phyloP scores from a whole-genome alignment of 371 early-diverging fungal genomes.

The Lichtheimia ramosa region DNA sequence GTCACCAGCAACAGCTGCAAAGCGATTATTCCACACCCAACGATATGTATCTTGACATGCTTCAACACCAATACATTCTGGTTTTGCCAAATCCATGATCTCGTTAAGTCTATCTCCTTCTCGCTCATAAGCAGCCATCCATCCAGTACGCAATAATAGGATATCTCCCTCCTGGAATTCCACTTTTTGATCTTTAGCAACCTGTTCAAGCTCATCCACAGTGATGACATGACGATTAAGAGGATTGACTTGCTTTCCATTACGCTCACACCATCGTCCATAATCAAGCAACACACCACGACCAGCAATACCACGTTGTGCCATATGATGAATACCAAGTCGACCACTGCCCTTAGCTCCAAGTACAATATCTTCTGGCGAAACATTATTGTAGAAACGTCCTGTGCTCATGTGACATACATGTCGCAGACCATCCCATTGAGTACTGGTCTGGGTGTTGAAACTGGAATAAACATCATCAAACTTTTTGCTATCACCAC shows the following conservation, averaged over 20 bases:
- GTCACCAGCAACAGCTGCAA: slow-evolving; percentile 43
- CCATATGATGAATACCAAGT: slow-evolving; percentile 44
- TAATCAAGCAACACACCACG: slow-evolving; percentile 47
- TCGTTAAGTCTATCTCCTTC: slow-evolving; percentile 2
- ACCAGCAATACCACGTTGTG: slow-evolving; percentile 44
- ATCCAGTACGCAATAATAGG: slow-evolving; percentile 41
- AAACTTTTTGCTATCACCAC: slow-evolving; percentile 11
- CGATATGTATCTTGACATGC: slow-evolving; percentile 38
- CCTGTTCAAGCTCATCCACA: slow-evolving; percentile 34
- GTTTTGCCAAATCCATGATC: slow-evolving; percentile 8
- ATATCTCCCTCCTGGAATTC: slow-evolving; percentile 39
- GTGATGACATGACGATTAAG: slow-evolving; percentile 31
- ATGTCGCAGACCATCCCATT: slow-evolving; percentile 50
- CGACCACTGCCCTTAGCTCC: slow-evolving; percentile 19
- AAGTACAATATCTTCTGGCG: slow-evolving; percentile 11
- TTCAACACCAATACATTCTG: slow-evolving; percentile 33
- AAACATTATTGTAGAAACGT: slow-evolving; percentile 33
- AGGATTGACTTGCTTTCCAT: slow-evolving; percentile 29
- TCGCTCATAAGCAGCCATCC: slow-evolving; percentile 23
- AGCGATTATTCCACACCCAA: slow-evolving; percentile 49
- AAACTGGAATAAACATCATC: slow-evolving; percentile 41
- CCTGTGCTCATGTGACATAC: slow-evolving; percentile 19
- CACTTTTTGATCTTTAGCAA: slow-evolving; percentile 36
- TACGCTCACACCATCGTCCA: slow-evolving; percentile 33
- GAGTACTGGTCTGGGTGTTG: slow-evolving; percentile 41